Conservation (phyloP, 1,284 basidiomycete species). For the Hemileia vastatrix region DNA sequence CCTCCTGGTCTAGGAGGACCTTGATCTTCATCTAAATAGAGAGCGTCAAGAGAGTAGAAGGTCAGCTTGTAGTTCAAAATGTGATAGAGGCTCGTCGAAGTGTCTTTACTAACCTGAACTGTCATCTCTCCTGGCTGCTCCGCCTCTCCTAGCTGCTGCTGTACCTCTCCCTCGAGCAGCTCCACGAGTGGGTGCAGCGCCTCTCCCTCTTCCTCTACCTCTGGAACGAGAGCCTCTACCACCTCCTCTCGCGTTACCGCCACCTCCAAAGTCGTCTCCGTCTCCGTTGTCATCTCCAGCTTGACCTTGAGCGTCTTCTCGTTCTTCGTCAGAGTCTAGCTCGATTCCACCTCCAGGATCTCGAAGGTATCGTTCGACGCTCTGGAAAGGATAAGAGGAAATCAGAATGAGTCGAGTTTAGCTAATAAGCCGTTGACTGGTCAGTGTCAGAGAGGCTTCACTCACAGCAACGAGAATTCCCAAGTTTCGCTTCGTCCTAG, state of each 20-base stretch:
- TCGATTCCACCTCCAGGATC: slow-evolving; percentile 29
- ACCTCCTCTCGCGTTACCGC: slow-evolving; percentile 1
- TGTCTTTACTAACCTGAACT: neutral
- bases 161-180: neutral
- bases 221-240: slow-evolving; percentile 13
- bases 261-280: slow-evolving; percentile 11
- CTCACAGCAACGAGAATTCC: slow-evolving; percentile 2
- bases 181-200: too few species aligned
- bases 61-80: neutral
- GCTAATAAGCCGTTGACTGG: too few species aligned
- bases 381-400: slow-evolving; percentile 1
- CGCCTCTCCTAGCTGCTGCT: neutral
- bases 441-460: too few species aligned
- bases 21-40: neutral
- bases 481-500: slow-evolving; percentile 4
- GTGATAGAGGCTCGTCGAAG: neutral
- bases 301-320: neutral
- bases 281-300: neutral
- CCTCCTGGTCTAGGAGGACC: neutral
- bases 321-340: slow-evolving; percentile 26
- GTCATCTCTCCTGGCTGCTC: too few species aligned
- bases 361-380: slow-evolving; percentile 27
- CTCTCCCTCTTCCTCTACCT: slow-evolving; percentile 26
- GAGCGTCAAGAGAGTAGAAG: neutral
- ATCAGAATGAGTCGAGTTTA: too few species aligned